Base-by-base conservation (phyloP, 2,329 filamentous ascomycete species). In the Apiospora kogelbergensis region DNA sequence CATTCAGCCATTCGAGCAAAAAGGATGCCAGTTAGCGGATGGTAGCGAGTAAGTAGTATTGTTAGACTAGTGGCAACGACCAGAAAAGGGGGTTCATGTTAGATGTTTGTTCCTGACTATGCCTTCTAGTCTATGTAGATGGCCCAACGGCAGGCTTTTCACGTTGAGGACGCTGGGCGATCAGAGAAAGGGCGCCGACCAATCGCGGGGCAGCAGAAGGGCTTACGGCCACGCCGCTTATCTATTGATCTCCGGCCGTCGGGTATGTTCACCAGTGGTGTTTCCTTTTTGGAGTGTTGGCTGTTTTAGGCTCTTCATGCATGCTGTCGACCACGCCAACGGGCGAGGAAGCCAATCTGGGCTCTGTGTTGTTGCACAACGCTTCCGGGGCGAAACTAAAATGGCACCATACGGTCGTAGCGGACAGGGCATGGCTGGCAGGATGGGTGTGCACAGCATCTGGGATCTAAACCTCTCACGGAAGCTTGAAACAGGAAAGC, bases 401-500 rank as follows among this genome's bases (percentile, higher is more conserved):
- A 67, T 60, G 68, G 65, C 48, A 46, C 68, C 65, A 67, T 60
- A 60, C 4, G 20, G 26, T 60, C 37, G 53, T 37, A 60, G 53
- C 26, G 53, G 53, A 20, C 53, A 33, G 17, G 53, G 30, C 53
- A 60, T 33, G 15, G 48, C 48, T 33, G 15, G 48, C 48, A 60
- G 48, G 26, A 20, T 60, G 26, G 20, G 46, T 30, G 46, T 53
- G 26, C 53, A 37, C 53, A 37, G 30, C 53, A 60, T 60, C 30
- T 60, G 30, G 53, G 53, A 60, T 60, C 30, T 60, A 60, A 60
- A 37, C 53, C 53, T 60, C 30, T 37, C 53, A 63, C 60, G 63
- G 41, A 66, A 53, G 41, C 46, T 44, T 69, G 68, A 69, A 69
- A 66, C 63, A 37, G 53, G 45, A 65, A 42, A 20, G 48, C 48